Evolutionary conservation across 2,329 filamentous ascomycete genomes (phyloP).

Genomic region (Cordyceps cicadae): DNA sequence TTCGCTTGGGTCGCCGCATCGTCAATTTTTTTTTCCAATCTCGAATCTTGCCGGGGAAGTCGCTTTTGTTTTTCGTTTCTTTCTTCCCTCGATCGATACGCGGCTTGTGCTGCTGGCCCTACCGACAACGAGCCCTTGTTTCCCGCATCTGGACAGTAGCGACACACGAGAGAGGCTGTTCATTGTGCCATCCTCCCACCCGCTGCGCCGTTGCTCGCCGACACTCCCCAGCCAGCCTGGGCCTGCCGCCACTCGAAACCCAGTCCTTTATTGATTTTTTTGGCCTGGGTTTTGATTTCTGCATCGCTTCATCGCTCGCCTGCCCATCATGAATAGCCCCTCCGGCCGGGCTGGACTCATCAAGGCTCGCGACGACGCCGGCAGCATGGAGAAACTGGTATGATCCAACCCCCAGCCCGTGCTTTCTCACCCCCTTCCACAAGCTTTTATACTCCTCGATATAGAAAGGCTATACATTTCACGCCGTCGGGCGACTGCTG

Average conservation of each 20-base stretch:
- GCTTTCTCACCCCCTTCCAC: not conserved
- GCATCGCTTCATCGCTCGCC: constrained; percentile 7
- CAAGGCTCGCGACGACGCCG: constrained; percentile 42
- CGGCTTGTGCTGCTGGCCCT: not conserved
- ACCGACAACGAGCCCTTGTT: too few relatives aligned
- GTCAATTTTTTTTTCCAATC: not conserved
- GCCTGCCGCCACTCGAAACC: constrained; percentile 8
- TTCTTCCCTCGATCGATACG: not conserved
- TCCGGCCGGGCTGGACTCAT: constrained; percentile 52
- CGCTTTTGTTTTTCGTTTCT: not conserved
- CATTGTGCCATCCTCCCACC: not conserved
- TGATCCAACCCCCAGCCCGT: constrained; percentile 23
- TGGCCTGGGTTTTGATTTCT: constrained; percentile 1
- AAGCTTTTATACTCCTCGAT: not conserved
- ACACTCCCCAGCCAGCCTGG: not conserved
- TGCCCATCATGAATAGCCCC: constrained; percentile 29
- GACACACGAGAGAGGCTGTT: not conserved
- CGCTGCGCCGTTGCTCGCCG: not conserved
- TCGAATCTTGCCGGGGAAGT: not conserved
- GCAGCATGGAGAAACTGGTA: constrained; percentile 52
- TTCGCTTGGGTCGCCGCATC: constrained; percentile 7
- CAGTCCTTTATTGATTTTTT: not conserved
- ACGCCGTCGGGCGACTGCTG: not conserved
- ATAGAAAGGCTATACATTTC: not conserved
- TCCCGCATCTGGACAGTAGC: not conserved